These are phyloP conservation scores for Yamagishiella unicocca DNA, from an alignment of 139 green algal species.

Conservation along the genomic window DNA sequence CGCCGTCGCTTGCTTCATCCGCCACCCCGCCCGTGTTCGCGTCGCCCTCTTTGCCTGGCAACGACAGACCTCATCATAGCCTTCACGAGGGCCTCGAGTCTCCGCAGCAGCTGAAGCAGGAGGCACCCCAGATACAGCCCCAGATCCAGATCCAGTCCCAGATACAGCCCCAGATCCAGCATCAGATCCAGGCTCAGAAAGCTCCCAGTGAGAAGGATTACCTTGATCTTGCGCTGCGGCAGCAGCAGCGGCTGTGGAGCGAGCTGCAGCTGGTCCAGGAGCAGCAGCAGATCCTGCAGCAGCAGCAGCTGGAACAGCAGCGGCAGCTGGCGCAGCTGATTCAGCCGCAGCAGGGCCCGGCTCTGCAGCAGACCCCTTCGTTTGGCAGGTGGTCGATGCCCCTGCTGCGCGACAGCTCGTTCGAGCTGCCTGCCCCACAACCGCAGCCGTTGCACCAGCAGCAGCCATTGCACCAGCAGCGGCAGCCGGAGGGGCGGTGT, in stretches of 20 bases:
- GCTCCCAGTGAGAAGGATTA: too few relatives aligned
- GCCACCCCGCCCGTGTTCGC: too few relatives aligned
- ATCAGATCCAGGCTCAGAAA: too few relatives aligned
- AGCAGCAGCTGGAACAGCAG: slow-evolving; percentile 12
- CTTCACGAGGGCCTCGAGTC: too few relatives aligned
- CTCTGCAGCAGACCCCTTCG: background rate
- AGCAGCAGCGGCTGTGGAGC: slow-evolving; percentile 3
- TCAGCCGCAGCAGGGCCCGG: background rate
- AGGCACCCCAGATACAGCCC: too few relatives aligned
- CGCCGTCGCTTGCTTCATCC: too few relatives aligned
- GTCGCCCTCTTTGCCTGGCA: too few relatives aligned
- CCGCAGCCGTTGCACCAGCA: background rate
- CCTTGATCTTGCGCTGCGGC: background rate
- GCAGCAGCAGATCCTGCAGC: background rate
- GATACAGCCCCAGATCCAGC: too few relatives aligned
- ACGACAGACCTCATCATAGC: too few relatives aligned
- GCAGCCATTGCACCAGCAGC: background rate
- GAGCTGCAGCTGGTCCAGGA: background rate
- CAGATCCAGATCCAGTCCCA: too few relatives aligned
- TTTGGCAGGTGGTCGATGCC: slow-evolving; percentile 1
- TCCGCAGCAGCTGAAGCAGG: too few relatives aligned
- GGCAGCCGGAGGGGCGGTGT: background rate
- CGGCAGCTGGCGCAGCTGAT: background rate
- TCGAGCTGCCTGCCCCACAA: background rate
- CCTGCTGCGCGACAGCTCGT: background rate